Percentiles rank a stretch among this genome's conserved stretches.
These are phyloP conservation scores for Colletotrichum sp. DNA, from an alignment of 2,329 filamentous ascomycete genomes.

Conservation along the genomic window DNA sequence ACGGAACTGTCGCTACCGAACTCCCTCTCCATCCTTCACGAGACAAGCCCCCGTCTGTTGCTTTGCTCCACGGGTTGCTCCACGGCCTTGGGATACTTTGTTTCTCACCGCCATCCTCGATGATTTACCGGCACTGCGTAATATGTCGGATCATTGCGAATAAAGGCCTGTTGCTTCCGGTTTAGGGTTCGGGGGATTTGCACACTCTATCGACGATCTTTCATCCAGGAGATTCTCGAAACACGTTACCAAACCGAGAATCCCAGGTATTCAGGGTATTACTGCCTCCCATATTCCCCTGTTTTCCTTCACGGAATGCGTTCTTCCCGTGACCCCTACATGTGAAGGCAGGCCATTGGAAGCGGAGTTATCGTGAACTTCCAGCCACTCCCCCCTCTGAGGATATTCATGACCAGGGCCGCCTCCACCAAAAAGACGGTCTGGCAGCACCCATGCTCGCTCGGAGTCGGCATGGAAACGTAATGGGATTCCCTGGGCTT, in stretches of 20 bases:
- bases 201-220: conserved; percentile 18
- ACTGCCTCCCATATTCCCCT: not conserved
- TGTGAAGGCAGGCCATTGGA: not conserved
- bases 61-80: not conserved
- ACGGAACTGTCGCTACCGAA: not conserved
- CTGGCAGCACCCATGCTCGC: not conserved
- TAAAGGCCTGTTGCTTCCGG: conserved; percentile 1
- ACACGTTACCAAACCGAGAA: conserved; percentile 15
- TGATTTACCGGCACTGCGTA: not conserved
- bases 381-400: not conserved
- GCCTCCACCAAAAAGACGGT: conserved; percentile 11
- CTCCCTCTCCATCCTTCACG: not conserved
- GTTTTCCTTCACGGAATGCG: not conserved
- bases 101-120: not conserved
- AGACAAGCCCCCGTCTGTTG: not conserved
- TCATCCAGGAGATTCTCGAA: conserved; percentile 10
- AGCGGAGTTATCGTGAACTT: not conserved
- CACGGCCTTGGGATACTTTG: not conserved
- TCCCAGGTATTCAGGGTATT: conserved; percentile 4
- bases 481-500: not conserved
- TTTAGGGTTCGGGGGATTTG: conserved; percentile 19
- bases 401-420: conserved; percentile 1
- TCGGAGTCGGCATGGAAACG: not conserved
- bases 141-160: not conserved
- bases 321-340: conserved; percentile 4